Evolutionary conservation across 1,139 yeast species (phyloP), one percentile per base, ranked within the genome.

Genomic region (Scheffersomyces parashehatae): DNA sequence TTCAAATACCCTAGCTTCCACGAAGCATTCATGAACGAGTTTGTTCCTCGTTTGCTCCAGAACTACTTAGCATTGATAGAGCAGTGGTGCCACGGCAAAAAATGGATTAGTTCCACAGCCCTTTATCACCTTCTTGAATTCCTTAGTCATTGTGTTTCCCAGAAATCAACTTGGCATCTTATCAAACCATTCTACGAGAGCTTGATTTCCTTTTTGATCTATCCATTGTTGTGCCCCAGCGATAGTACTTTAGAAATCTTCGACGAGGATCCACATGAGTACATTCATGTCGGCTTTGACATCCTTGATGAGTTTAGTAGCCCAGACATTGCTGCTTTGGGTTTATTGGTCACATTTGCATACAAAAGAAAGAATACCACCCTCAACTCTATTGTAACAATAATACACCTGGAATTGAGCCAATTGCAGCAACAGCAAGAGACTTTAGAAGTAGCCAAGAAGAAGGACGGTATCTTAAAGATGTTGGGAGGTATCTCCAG

Each of bases 231-330:
- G 41, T 78, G 88, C 50, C 91, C 96, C 9, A 75, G 79, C 15
- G 87, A 86, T 47, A 80, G 77, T 10, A 81, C 81, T 24, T 69
- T 90, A 47, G 96, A 88, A 50, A 67, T 81, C 30, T 91, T 88
- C 67, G 96, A 90, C 49, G 81, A 79, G 48, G 98, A 93, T 58
- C 98, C 98, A 5, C 87, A 82, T 45, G 97, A 91, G 62, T 93
- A 90, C 60, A 87, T 93, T 50, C 91, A 88, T 63, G 76, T 85
- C 53, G 81, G 83, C 46, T 75, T 89, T 57, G 96, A 89, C 59
- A 68, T 80, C 30, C 79, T 79, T 60, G 85, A 81, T 43, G 83
- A 77, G 44, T 70, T 67, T 36, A 70, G 75, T 46, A 73, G 83
- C 11, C 85, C 89, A n/a, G 89, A 85, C 59, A 67, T 77, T 40